Evolutionary conservation across 331 rosid genomes (phyloP), one percentile per base, ranked within the genome.

Genomic region (Telfairia occidentalis): DNA sequence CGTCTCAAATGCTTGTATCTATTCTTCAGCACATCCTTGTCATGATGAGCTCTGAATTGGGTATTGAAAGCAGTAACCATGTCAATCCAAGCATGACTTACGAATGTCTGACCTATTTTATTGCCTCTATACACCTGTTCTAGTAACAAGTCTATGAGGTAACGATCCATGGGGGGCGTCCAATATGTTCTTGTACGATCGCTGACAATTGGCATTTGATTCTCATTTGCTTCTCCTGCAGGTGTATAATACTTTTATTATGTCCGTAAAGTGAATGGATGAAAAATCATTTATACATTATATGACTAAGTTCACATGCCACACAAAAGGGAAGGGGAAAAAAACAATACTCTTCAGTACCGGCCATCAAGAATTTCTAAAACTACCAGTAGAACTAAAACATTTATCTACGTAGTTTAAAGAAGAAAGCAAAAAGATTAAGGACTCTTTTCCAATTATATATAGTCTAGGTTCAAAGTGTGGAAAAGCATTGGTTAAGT

Each of bases 161-260:
- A 84, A 23, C 73, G 89, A 71, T 90, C 96, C 96, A 88, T 85
- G 19, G 92, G 90, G 30, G 92, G 92, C 30, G 90, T 90, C 94
- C 96, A 90, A 76, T 84, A 84, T 74, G 94, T 90, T 84, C 94
- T 87, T 49, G 88, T 81, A 70, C 94, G 94, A 81, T 90, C 94
- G n/a, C 82, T 65, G 71, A 80, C 80, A 74, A 71, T 48, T 50
- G 81, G 65, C 40, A 76, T 78, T 71, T 79, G 81, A 29, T 43
- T 72, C 71, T 81, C 86, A 80, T 83, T 85, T 66, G 84, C 77
- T 77, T 81, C 87, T 71, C 86, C 90, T 85, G 78, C 80, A 84
- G 64, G 73, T 64, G 30, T 49, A 49, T 11, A 50, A 58, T 13
- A 42, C n/a, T 75, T 26, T 21, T 42, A 57, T 18, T 35, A 53